Conservation (phyloP, 345 rosid species). For the Lenwebbia sp. region DNA sequence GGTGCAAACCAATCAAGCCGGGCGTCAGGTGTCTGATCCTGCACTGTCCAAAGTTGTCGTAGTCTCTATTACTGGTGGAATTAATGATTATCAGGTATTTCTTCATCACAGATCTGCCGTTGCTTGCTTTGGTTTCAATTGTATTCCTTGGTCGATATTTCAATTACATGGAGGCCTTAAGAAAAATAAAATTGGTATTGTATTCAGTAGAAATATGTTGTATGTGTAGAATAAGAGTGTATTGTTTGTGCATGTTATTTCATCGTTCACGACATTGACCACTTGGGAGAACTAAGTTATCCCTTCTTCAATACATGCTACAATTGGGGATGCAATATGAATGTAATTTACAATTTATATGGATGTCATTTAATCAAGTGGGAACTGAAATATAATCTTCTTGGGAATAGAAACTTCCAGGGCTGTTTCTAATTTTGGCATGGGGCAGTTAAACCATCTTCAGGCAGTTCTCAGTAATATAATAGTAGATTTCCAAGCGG, state of each 20-base stretch:
- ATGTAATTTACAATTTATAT: not conserved
- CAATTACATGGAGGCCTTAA: not conserved
- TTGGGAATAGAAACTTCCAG: not conserved
- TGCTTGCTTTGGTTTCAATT: not conserved
- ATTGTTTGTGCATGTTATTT: not conserved
- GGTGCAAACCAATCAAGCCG: constrained; percentile 39
- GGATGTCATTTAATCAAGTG: not conserved
- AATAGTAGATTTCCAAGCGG: not conserved
- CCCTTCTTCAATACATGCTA: not conserved
- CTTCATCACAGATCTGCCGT: not conserved
- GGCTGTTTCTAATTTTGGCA: not conserved
- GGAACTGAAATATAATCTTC: not conserved
- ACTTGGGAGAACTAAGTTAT: not conserved
- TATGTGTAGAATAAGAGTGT: not conserved
- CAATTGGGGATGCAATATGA: not conserved
- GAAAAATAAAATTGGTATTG: not conserved
- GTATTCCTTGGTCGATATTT: not conserved
- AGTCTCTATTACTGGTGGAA: constrained; percentile 87
- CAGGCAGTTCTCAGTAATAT: not conserved
- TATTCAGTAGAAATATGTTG: not conserved
- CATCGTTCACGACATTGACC: not conserved
- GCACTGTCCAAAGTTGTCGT: constrained; percentile 64
- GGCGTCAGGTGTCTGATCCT: constrained; percentile 43
- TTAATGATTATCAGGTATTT: constrained; percentile 82
- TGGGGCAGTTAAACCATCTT: not conserved